Evolutionary conservation across 257 asterid genomes (phyloP).

Genomic region (Lycium barbarum): DNA sequence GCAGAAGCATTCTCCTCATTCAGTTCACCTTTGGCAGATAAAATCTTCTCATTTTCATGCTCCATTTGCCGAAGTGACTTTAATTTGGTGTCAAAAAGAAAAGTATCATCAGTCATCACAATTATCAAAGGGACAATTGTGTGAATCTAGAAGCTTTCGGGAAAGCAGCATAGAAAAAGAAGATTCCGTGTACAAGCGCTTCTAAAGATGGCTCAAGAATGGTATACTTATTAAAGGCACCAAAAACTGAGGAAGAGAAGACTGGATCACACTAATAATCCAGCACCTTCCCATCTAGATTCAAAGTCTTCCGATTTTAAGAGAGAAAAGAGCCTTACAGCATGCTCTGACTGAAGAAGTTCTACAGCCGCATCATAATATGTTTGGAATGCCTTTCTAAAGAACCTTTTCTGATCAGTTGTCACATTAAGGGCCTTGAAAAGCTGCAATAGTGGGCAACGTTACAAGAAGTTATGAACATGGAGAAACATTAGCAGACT

Average conservation of each 20-base stretch:
- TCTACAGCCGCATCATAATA: conserved; percentile 88
- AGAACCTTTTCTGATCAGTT: conserved; percentile 75
- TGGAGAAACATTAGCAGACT: conserved; percentile 2
- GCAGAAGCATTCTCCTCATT: conserved; percentile 88
- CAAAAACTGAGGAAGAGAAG: conserved; percentile 20
- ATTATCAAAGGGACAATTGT: background rate
- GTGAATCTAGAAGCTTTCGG: conserved; percentile 14
- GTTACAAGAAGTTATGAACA: background rate
- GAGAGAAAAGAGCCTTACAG: conserved; percentile 59
- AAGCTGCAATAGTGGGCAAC: conserved; percentile 56
- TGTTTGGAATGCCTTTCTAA: conserved; percentile 79
- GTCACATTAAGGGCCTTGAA: conserved; percentile 83
- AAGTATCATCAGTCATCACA: conserved; percentile 37
- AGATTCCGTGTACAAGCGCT: background rate
- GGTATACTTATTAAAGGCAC: background rate
- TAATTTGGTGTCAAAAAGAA: conserved; percentile 28
- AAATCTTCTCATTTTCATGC: conserved; percentile 90
- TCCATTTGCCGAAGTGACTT: conserved; percentile 98
- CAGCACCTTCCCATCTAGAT: background rate
- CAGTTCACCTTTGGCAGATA: conserved; percentile 97
- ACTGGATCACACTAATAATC: conserved; percentile 12
- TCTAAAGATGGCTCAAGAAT: background rate
- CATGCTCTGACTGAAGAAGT: conserved; percentile 91
- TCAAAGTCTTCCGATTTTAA: conserved; percentile 9
- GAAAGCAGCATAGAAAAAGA: conserved; percentile 1